These are phyloP conservation scores for Lactuca sativa DNA, from an alignment of 129 eudicot species.

Conservation along the genomic window DNA sequence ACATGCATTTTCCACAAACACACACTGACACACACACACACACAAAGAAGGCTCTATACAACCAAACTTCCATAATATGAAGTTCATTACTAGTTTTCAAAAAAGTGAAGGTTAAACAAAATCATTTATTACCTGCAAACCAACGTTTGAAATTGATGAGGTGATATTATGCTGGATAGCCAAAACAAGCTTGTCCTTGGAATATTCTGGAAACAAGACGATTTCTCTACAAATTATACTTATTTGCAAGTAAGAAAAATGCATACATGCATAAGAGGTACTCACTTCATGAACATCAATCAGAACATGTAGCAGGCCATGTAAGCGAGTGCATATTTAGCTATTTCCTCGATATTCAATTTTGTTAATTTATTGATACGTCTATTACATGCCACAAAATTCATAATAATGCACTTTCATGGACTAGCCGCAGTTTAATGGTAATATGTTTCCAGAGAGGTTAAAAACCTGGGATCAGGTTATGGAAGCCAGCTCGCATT, in stretches of 20 bases:
- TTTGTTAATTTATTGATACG: not conserved
- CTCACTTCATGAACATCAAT: not conserved
- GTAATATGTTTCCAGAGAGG: too few relatives aligned
- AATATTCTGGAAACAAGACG: constrained; percentile 42
- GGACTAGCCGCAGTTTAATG: not conserved
- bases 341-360: not conserved
- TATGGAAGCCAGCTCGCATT: too few relatives aligned
- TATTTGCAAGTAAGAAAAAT: not conserved
- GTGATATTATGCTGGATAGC: constrained; percentile 75
- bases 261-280: not conserved
- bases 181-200: constrained; percentile 40
- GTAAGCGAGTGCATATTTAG: not conserved
- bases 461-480: too few relatives aligned
- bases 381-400: not conserved
- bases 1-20: not conserved
- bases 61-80: constrained; percentile 3
- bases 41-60: not conserved
- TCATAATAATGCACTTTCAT: not conserved
- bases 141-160: constrained; percentile 87
- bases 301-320: not conserved
- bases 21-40: too few relatives aligned
- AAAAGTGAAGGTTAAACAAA: constrained; percentile 3
- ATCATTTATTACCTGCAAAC: constrained; percentile 71
- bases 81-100: not conserved
- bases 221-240: not conserved